Percentiles rank a stretch among this genome's conserved stretches.
These are phyloP conservation scores for Colletotrichum karsti DNA, from an alignment of 2,329 filamentous ascomycete species.

Conservation along the genomic window DNA sequence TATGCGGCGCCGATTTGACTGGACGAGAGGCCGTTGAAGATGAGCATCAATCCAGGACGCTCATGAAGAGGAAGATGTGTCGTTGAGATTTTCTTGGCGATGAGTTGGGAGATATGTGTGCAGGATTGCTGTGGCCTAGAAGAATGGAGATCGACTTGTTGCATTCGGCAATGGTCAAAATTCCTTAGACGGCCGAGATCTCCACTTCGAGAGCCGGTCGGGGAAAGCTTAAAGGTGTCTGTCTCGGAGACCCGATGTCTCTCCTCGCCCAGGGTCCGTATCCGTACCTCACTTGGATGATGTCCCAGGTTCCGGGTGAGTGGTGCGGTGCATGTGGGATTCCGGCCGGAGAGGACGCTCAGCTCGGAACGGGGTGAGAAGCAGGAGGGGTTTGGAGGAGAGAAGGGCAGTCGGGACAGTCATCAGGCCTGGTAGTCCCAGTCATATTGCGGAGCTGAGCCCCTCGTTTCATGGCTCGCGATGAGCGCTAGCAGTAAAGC, in stretches of 20 bases:
- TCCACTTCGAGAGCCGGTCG: background rate
- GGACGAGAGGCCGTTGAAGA: background rate
- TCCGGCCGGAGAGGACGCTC: background rate
- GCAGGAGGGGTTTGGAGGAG: background rate
- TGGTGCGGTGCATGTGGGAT: background rate
- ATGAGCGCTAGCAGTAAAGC: background rate
- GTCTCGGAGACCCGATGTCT: background rate
- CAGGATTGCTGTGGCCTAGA: background rate
- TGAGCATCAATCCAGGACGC: background rate
- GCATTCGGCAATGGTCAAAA: background rate
- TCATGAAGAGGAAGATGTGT: background rate
- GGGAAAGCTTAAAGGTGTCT: background rate
- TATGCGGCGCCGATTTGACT: too few species aligned
- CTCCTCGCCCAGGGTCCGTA: background rate
- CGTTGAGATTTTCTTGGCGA: background rate
- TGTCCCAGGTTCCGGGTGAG: background rate
- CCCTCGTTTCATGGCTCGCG: background rate
- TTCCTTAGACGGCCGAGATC: slow-evolving; percentile 8
- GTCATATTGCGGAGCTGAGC: slow-evolving; percentile 1
- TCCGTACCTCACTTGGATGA: too few species aligned
- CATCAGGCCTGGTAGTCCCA: background rate
- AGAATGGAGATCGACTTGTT: background rate
- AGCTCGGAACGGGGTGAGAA: background rate
- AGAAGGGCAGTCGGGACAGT: background rate
- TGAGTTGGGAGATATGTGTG: too few species aligned